These are phyloP conservation scores for Sclerospora graminicola DNA, from an alignment of 352 stramenopile species.

Conservation along the genomic window DNA sequence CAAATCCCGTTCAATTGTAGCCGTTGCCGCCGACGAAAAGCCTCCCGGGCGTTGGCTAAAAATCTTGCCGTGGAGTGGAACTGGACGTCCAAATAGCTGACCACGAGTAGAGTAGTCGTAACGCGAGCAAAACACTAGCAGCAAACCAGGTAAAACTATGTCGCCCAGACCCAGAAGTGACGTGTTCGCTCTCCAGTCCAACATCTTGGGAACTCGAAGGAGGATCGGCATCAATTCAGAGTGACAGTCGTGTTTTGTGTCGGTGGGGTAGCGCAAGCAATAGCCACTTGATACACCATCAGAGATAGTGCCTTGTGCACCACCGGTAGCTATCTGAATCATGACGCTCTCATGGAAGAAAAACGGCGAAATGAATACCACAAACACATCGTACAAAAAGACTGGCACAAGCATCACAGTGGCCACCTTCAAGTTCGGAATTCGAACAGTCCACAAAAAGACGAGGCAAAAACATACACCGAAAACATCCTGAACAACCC, in stretches of 20 bases:
- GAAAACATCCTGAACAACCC: conserved; percentile 91
- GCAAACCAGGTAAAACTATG: conserved; percentile 92
- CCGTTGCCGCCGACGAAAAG: background rate
- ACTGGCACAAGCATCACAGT: conserved; percentile 86
- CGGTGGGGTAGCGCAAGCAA: conserved; percentile 64
- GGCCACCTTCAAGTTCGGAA: conserved; percentile 90
- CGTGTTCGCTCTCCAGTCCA: conserved; percentile 87
- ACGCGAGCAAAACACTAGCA: conserved; percentile 91
- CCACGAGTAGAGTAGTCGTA: conserved; percentile 88
- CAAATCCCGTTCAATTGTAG: conserved; percentile 4
- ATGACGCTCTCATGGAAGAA: conserved; percentile 90
- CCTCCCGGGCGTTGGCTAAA: conserved; percentile 17
- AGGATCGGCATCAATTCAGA: conserved; percentile 91
- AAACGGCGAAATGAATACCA: conserved; percentile 91
- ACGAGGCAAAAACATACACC: conserved; percentile 90
- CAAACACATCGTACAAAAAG: conserved; percentile 96
- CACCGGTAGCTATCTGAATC: conserved; percentile 90
- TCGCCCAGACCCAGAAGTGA: conserved; percentile 94
- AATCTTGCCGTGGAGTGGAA: conserved; percentile 28
- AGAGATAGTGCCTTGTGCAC: conserved; percentile 35
- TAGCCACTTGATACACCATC: conserved; percentile 34
- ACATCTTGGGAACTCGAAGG: conserved; percentile 88
- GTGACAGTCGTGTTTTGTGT: conserved; percentile 45
- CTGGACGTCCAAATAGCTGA: conserved; percentile 51
- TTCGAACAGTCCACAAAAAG: conserved; percentile 86